These are phyloP conservation scores for Cryptococcus floricola DNA, from an alignment of 1,284 basidiomycete species.

Conservation along the genomic window DNA sequence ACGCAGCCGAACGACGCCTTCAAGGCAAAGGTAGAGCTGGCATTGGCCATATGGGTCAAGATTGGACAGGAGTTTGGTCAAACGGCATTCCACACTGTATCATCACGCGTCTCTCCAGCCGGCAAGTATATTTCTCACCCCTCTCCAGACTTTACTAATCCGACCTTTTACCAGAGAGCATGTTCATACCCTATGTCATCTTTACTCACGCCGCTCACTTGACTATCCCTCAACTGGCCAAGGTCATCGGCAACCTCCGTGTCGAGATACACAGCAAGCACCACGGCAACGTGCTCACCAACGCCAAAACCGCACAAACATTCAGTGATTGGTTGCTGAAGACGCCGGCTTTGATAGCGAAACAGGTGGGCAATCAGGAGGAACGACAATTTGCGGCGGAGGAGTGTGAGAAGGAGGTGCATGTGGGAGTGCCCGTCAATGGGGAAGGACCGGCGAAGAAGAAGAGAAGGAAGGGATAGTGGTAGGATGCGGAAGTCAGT, in stretches of 20 bases:
- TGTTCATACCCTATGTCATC: slow-evolving; percentile 32
- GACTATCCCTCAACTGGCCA: slow-evolving; percentile 24
- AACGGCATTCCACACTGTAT: slow-evolving; percentile 25
- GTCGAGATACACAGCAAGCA: slow-evolving; percentile 15
- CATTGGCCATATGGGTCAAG: slow-evolving; percentile 31
- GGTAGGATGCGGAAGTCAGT: too few relatives aligned
- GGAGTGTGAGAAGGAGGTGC: slow-evolving; percentile 27
- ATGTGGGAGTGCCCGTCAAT: slow-evolving; percentile 2
- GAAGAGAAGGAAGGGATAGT: slow-evolving; percentile 15
- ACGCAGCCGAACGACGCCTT: slow-evolving; percentile 25
- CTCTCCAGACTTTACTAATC: not conserved
- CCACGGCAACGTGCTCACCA: slow-evolving; percentile 29
- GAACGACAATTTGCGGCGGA: slow-evolving; percentile 27
- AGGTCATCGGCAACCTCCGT: slow-evolving; percentile 32
- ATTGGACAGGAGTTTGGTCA: slow-evolving; percentile 27
- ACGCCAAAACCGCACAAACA: slow-evolving; percentile 12
- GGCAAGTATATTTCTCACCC: slow-evolving; percentile 24
- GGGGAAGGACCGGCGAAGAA: slow-evolving; percentile 15
- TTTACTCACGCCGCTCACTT: slow-evolving; percentile 28
- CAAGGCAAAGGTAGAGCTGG: slow-evolving; percentile 25
- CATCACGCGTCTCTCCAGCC: slow-evolving; percentile 34
- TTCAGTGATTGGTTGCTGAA: slow-evolving; percentile 23
- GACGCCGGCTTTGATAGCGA: slow-evolving; percentile 16
- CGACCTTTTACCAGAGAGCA: slow-evolving; percentile 29
- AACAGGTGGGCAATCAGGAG: slow-evolving; percentile 20